Conservation (phyloP, 768 basidiomycete genomes). For the Hemileccinum rubropunctum region DNA sequence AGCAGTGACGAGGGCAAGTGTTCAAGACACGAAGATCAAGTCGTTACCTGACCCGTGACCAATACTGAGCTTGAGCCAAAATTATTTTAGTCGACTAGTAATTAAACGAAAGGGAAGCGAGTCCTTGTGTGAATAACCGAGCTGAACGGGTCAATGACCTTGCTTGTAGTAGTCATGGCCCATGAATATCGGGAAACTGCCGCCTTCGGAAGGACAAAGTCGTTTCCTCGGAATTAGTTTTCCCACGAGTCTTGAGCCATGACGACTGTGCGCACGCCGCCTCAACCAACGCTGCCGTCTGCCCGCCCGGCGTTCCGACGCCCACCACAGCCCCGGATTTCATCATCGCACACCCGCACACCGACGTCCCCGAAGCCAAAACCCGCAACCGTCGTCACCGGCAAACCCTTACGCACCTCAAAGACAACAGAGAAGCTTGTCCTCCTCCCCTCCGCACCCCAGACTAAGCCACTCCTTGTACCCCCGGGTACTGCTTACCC, state of each 20-base stretch:
- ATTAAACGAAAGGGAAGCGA: too few species aligned
- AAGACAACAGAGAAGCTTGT: constrained; percentile 93
- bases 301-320: constrained; percentile 23
- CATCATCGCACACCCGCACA: constrained; percentile 13
- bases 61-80: too few species aligned
- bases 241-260: constrained; percentile 4
- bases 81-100: too few species aligned
- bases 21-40: too few species aligned
- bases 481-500: constrained; percentile 13
- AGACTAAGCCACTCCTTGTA: constrained; percentile 65
- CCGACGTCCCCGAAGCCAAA: constrained; percentile 18
- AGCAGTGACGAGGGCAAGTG: too few species aligned
- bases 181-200: too few species aligned
- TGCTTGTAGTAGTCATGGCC: too few species aligned
- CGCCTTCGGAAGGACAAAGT: too few species aligned
- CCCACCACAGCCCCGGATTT: constrained; percentile 19
- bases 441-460: constrained; percentile 84
- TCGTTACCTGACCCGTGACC: too few species aligned
- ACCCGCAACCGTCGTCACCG: constrained; percentile 15
- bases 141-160: too few species aligned
- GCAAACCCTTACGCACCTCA: constrained; percentile 73
- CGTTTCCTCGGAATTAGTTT: too few species aligned
- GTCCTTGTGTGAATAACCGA: too few species aligned
- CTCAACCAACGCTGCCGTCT: constrained; percentile 24
- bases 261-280: constrained; percentile 11